Evolutionary conservation across 2,329 filamentous ascomycete species (phyloP), one percentile per base, ranked within the genome.

Genomic region (Nakataea oryzae): DNA sequence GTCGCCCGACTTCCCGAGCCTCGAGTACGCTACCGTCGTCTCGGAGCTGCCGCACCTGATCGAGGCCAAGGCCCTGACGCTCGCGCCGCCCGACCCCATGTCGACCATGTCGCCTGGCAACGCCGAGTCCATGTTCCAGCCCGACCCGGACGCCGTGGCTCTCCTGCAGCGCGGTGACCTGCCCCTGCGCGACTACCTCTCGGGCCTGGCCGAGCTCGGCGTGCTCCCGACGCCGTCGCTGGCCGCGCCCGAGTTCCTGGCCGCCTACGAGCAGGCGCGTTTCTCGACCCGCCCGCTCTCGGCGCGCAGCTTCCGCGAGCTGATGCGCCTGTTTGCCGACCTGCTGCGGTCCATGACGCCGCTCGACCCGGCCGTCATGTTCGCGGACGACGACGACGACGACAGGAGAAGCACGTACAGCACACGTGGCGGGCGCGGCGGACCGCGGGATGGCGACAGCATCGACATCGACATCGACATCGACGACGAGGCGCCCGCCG

Each of bases 31-130:
- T 67, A 86, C 86, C 2, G 91, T 99, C 28, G 80, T 97, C 24
- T 81, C 83, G 50, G 93, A 97, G 74, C 80, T 99, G 28, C 91
- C 93, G 1, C 88, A 96, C 70, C 81, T 97, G 30, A 90, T 97
- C 65, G 93, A 97, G 76, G 93, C 91, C 12, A 93, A 93, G 73
- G 93, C 92, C 1, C 85, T 97, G n/a, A 92, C 90, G 0, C 82
- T 96, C 50, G 91, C 89, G 0, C 91, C 87, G 32, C 78, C 79
- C 0, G 79, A 76, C 65, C 76, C 72, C 47, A 73, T 69, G 41
- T 77, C 76, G 24, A 29, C 54, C 14, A n/a, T 14, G 29, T n/a
- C 59, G 28, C 54, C 28, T 14, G 50, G 41, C 27, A 12, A 54
- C 75, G 11, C 76, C 75, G 21, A 6, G 4, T 24, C 24, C 41